phyloP scores from a whole-genome alignment of 2,329 filamentous ascomycete genomes.

The Simplicillium aogashimaense region DNA sequence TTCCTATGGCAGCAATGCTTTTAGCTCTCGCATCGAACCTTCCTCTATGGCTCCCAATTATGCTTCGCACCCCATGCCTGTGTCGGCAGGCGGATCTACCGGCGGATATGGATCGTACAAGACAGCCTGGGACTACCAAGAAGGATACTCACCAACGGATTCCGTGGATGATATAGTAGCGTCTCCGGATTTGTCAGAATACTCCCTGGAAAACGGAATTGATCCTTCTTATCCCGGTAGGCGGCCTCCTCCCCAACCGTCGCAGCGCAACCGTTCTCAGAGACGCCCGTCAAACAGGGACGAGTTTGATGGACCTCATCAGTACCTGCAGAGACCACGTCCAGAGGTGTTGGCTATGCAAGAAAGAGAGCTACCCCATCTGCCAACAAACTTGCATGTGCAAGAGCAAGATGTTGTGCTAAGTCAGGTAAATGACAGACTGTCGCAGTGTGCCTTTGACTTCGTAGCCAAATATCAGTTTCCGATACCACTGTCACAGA shows the following conservation, averaged over 20 bases:
- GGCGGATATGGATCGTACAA: slow-evolving; percentile 26
- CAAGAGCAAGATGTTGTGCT: slow-evolving; percentile 80
- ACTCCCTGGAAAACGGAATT: slow-evolving; percentile 42
- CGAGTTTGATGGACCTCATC: slow-evolving; percentile 82
- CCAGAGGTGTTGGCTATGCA: slow-evolving; percentile 64
- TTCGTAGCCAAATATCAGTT: slow-evolving; percentile 90
- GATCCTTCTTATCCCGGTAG: slow-evolving; percentile 25
- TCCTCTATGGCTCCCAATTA: slow-evolving; percentile 29
- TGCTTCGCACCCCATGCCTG: slow-evolving; percentile 30
- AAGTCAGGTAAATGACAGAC: slow-evolving; percentile 70
- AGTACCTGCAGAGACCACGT: slow-evolving; percentile 65
- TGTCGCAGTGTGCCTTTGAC: slow-evolving; percentile 80
- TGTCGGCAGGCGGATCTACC: slow-evolving; percentile 21
- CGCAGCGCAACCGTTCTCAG: slow-evolving; percentile 40
- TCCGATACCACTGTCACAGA: slow-evolving; percentile 72
- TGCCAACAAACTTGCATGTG: slow-evolving; percentile 72
- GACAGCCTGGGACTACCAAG: slow-evolving; percentile 36
- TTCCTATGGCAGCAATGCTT: neutral
- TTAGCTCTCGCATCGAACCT: slow-evolving; percentile 24
- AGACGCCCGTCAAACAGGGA: slow-evolving; percentile 71
- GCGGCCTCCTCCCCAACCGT: slow-evolving; percentile 33
- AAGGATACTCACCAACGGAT: slow-evolving; percentile 45
- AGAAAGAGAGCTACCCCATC: slow-evolving; percentile 70
- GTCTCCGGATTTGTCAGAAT: slow-evolving; percentile 51
- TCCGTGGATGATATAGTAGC: slow-evolving; percentile 49